Conservation (phyloP, 1,139 yeast species). For the Pichia sp. region DNA sequence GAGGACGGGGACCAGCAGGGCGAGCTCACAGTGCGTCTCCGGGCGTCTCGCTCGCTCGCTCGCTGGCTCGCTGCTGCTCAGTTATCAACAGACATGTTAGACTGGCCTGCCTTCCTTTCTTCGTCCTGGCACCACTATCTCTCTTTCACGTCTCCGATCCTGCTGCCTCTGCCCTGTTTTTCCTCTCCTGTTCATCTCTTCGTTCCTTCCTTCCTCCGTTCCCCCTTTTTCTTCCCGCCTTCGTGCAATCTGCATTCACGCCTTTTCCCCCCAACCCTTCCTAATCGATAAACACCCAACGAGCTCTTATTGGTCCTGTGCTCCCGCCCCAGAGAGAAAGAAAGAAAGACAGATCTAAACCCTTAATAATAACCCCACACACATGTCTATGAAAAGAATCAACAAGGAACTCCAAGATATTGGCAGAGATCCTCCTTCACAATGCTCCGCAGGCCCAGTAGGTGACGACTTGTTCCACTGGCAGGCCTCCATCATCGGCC, state of each 20-base stretch:
- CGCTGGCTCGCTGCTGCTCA: background rate
- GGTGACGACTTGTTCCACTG: conserved; percentile 70
- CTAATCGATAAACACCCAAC: background rate
- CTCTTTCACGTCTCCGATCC: background rate
- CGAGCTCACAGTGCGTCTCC: no score
- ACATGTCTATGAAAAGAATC: conserved; percentile 89
- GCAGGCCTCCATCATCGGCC: conserved; percentile 64
- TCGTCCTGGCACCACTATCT: background rate
- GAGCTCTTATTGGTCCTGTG: background rate
- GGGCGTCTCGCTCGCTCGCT: no score
- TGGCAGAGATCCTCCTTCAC: conserved; percentile 98
- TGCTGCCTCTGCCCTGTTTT: background rate
- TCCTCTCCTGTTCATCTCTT: background rate
- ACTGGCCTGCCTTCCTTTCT: background rate
- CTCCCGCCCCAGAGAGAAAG: background rate
- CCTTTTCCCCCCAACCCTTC: background rate
- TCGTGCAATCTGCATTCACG: background rate
- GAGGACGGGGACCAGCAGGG: no score
- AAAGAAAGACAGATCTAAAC: background rate
- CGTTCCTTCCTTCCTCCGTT: background rate
- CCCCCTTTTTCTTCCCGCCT: background rate
- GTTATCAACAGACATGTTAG: background rate
- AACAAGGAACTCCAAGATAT: conserved; percentile 92
- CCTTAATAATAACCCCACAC: background rate
- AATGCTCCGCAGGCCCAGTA: conserved; percentile 98